Evolutionary conservation across 768 basidiomycete genomes (phyloP).

Genomic region (Collybia mongolica): DNA sequence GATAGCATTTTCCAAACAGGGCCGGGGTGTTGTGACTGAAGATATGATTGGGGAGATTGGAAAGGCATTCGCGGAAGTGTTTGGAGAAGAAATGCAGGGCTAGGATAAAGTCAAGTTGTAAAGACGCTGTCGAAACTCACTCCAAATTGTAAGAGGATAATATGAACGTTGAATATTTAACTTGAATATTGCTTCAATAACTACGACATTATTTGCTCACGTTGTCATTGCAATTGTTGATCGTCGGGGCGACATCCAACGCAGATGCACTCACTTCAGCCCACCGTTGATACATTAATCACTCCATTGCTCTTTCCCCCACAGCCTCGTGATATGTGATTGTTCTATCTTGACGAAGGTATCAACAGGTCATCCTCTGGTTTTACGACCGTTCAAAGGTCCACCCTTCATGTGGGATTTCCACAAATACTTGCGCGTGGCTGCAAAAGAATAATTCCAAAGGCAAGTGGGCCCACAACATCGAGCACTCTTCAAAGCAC

Average conservation of each 20-base stretch:
- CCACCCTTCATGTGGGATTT: not conserved
- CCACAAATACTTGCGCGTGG: not conserved
- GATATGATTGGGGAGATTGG: conserved; percentile 73
- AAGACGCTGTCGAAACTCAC: not conserved
- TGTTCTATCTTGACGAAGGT: too few relatives aligned
- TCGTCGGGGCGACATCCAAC: too few relatives aligned
- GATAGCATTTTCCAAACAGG: conserved; percentile 71
- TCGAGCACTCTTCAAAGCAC: too few relatives aligned
- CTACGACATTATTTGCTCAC: too few relatives aligned
- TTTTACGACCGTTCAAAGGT: too few relatives aligned
- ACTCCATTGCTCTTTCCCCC: too few relatives aligned
- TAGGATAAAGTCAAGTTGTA: conserved; percentile 38
- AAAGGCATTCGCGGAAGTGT: conserved; percentile 69
- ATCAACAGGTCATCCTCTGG: too few relatives aligned
- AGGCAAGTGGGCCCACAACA: too few relatives aligned
- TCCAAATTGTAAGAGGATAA: not conserved
- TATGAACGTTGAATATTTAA: not conserved
- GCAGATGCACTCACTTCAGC: too few relatives aligned
- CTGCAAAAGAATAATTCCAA: not conserved
- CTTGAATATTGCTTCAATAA: not conserved
- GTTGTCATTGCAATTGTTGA: too few relatives aligned
- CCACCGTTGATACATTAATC: too few relatives aligned
- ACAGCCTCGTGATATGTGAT: too few relatives aligned
- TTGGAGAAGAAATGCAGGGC: conserved; percentile 50
- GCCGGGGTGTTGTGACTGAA: conserved; percentile 79